Base-by-base conservation (phyloP, 2,329 filamentous ascomycete species). In the Colletotrichum eleusines region DNA sequence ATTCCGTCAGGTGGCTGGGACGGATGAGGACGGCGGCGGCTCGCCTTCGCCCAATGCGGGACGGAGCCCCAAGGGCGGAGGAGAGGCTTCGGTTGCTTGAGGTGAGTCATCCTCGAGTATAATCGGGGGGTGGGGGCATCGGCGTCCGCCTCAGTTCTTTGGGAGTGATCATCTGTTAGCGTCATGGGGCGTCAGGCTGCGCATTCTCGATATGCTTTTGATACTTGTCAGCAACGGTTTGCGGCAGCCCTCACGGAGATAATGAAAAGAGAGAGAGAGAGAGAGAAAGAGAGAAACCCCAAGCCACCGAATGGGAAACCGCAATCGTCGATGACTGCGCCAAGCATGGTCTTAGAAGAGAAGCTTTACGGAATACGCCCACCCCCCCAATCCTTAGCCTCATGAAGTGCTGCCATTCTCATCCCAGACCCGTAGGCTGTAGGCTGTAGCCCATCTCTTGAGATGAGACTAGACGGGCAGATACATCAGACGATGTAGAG, bases 1-100 rank as follows among this genome's bases (percentile, higher is more conserved):
- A 4, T 31, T 71, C 12, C 18, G 57, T 16, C 8, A 28, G 5
- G 26, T 70, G 73, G 66, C 14, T 8, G 57, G 63, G 12, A 38
- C 9, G 6, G 28, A 18, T 5, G 48, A 16, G 4, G 9, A 38
- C 6, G 50, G n/a, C 18, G 42, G 12, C 6, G 5, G 7, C 33
- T 35, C 16, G 31, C 5, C 4, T 18, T 28, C 33, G 44, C 6
- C 31, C 5, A 12, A 23, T 28, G 31, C 11, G 9, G 44, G 14
- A n/a, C 26, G 26, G 31, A 11, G 7, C 11, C 11, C 28, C 6
- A 11, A 9, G 31, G 26, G 7, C 8, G 12, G n/a, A 12, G 53
- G 16, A 18, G 53, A 26, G n/a, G 6, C n/a, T 26, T 20, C 9
- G 31, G 53, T 23, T 26, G 53, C n/a, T 23, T 8, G 33, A 18